Base-by-base conservation (phyloP, 129 eudicot species). In the Pulicaria dysenterica region DNA sequence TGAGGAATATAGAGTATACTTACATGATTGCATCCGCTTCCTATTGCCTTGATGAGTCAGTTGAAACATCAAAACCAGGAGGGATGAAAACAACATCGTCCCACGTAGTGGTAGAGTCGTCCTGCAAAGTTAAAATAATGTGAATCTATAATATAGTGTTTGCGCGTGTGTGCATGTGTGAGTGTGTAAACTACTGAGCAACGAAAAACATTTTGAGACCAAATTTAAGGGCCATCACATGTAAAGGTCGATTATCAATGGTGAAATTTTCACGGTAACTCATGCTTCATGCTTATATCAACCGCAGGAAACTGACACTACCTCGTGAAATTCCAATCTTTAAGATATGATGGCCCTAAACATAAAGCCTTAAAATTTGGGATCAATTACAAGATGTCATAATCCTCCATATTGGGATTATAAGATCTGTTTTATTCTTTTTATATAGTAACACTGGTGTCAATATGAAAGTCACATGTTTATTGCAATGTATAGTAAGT, bases 21-120 rank as follows among this genome's bases (percentile, higher is more conserved):
- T 79, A 58, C 78, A 64, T 14, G 19, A 46, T 54, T 63, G 12
- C 55, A 63, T 45, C 54, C 44, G 39, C 63, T 60, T 40, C 70
- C 49, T 79, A 63, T 62, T 45, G 64, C 66, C 54, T 60, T 57
- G 89, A 80, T 12, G 84, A 69, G 65, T 78, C 86, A 4, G 88
- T 77, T 34, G 89, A 78, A 60, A 88, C 87, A 70, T 94, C 97
- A 56, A 87, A 84, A 72, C 98, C 98, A 12, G 98, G 98, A 67
- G 98, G 98, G 71, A 94, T 80, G 75, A 94, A 94, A 38, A 94
- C 96, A 53, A 94, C 96, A 85, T 94, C 98, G 53, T 94, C 87
- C 96, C 96, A 94, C 13, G 43, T 72, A 8, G 84, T 79, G 16
- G 60, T 43, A 24, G 89, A 78, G 66, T 53, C 50, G 49, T 87